Base-by-base conservation (phyloP, 768 basidiomycete genomes). In the Suillus ampliporus region DNA sequence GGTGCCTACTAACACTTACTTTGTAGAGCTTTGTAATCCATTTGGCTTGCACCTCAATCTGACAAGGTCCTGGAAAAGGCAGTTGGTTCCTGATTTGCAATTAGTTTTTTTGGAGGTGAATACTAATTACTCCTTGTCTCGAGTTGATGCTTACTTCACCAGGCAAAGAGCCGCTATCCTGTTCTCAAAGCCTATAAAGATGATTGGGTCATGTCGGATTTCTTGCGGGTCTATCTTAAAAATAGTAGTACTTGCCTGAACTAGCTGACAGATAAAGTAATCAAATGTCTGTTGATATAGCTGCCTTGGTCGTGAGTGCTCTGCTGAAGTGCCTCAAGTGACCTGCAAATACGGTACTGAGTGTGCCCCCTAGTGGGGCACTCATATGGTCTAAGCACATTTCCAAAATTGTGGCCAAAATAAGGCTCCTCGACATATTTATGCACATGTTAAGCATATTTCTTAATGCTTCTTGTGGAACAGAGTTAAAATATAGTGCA, bases 151-250 rank as follows among this genome's bases (percentile, higher is more conserved):
- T 57, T 53, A 35, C 38, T 38, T 46, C 21, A 26, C 47, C 44
- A 63, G 57, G 35, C 57, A 1, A 58, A 63, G 28, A 57, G 14
- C 37, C 26, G 34, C 21, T 63, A 60, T 38, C 62, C 50, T 2
- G 26, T 40, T 3, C 62, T 63, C 43, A 26, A 50, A 5, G 28
- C 14, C 17, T 63, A 63, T 54, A 26, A 63, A 21, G 58, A n/a
- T 7, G 44, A 63, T 60, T 63, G 62, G 62, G 62, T 59, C 23
- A 48, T 54, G 14, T 63, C 40, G 7, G 56, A 63, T 41, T 59
- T 63, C 28, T 51, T 63, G 13, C 31, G 31, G 14, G 41, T 59
- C 7, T 63, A 59, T 34, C 23, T 63, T n/a, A 63, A 63, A 41
- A 63, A 63, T 69, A 67, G 54, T 56, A 43, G 43, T n/a, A 43